Conservation (phyloP, 495 filamentous ascomycete genomes). For the Jackrogersella minutella region DNA sequence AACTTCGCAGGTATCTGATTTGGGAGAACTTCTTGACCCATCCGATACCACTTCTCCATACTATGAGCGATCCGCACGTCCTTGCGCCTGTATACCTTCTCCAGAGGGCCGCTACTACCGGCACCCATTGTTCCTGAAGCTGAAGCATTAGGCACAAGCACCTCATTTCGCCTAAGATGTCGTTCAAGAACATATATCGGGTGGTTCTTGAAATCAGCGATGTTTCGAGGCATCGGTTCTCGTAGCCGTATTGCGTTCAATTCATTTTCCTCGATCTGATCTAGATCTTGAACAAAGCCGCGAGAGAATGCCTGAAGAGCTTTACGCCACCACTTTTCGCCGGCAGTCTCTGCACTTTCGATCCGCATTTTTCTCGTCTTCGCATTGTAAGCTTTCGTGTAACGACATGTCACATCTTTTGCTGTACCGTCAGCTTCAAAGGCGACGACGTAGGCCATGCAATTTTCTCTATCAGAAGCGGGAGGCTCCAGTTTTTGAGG, state of each 20-base stretch:
- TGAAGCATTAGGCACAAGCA: constrained; percentile 71
- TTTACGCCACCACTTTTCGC: constrained; percentile 76
- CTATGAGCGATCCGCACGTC: constrained; percentile 81
- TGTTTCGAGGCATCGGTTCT: constrained; percentile 89
- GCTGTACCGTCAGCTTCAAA: constrained; percentile 79
- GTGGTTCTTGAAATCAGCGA: constrained; percentile 92
- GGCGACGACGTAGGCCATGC: constrained; percentile 81
- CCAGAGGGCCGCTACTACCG: constrained; percentile 63
- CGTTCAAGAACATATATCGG: constrained; percentile 88
- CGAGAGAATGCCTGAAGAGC: constrained; percentile 68
- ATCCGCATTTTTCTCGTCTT: constrained; percentile 83
- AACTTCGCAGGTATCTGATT: constrained; percentile 82
- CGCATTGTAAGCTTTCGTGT: constrained; percentile 82
- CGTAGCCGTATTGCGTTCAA: constrained; percentile 70
- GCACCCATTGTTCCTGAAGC: constrained; percentile 79
- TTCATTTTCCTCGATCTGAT: constrained; percentile 83
- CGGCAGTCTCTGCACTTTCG: constrained; percentile 66
- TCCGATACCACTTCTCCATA: constrained; percentile 84
- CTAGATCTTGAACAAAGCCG: constrained; percentile 66
- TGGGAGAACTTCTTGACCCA: constrained; percentile 77
- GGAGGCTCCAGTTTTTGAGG: constrained; percentile 81
- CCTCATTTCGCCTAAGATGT: constrained; percentile 85
- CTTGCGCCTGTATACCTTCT: constrained; percentile 75
- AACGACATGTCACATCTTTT: constrained; percentile 82
- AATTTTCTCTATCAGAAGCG: constrained; percentile 72